Evolutionary conservation across 2,329 filamentous ascomycete species (phyloP).

Genomic region (Paracoccidioides brasiliensis): DNA sequence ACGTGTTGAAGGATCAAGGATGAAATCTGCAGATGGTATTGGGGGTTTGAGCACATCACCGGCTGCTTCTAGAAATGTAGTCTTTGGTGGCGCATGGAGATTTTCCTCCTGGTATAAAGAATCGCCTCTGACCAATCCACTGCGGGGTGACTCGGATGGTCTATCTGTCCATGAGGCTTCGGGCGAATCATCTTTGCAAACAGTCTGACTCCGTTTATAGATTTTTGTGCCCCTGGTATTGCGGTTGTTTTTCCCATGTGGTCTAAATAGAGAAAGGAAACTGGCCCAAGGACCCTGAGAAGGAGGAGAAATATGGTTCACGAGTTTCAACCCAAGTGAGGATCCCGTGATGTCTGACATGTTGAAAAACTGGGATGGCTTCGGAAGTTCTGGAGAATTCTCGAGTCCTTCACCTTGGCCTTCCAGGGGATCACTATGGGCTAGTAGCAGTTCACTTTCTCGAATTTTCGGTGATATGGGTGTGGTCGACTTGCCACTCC

Average conservation of each 20-base stretch:
- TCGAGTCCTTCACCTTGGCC: constrained; percentile 7
- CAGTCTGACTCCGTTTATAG: constrained; percentile 65
- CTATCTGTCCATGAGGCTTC: not conserved
- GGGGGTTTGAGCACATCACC: constrained; percentile 86
- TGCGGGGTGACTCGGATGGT: constrained; percentile 8
- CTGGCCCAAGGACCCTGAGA: constrained; percentile 43
- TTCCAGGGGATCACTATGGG: no score
- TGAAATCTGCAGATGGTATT: constrained; percentile 64
- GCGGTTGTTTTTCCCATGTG: constrained; percentile 37
- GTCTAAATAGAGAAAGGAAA: constrained; percentile 64
- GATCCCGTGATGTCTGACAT: constrained; percentile 15
- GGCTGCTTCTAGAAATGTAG: constrained; percentile 89
- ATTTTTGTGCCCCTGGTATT: constrained; percentile 45
- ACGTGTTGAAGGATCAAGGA: constrained; percentile 69
- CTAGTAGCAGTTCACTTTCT: not conserved
- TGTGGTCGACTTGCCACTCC: not conserved
- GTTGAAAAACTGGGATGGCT: constrained; percentile 9
- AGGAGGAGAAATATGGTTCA: constrained; percentile 9
- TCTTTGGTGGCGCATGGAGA: constrained; percentile 65
- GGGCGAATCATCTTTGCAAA: constrained; percentile 27
- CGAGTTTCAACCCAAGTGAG: constrained; percentile 19
- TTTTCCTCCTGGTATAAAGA: constrained; percentile 37
- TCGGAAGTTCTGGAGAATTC: constrained; percentile 5
- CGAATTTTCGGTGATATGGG: not conserved
- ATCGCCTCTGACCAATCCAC: constrained; percentile 35